Conservation (phyloP, 1,284 basidiomycete genomes). For the Termitomyces sp. region DNA sequence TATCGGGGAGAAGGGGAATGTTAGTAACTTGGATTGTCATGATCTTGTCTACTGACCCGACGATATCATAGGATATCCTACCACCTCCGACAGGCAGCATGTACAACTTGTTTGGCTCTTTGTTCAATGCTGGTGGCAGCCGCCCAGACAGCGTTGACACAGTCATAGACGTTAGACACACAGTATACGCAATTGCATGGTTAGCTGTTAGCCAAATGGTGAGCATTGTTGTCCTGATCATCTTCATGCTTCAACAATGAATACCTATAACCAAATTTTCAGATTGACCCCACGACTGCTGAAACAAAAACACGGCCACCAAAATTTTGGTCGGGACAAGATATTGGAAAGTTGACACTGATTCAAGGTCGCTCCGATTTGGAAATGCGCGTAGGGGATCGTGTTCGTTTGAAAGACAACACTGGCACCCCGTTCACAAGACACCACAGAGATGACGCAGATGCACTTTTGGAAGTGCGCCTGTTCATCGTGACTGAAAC, state of each 20-base stretch:
- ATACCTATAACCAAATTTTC: background rate
- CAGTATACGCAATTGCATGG: conserved; percentile 81
- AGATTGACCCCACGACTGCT: conserved; percentile 59
- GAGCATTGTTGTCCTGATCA: conserved; percentile 22
- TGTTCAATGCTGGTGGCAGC: conserved; percentile 41
- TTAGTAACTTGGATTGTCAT: conserved; percentile 29
- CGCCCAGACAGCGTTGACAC: conserved; percentile 47
- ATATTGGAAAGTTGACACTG: conserved; percentile 64
- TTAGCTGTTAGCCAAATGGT: conserved; percentile 86
- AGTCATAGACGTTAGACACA: conserved; percentile 74
- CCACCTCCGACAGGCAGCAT: conserved; percentile 46
- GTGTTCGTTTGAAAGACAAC: conserved; percentile 49
- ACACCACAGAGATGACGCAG: conserved; percentile 50
- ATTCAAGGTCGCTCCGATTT: conserved; percentile 58
- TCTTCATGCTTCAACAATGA: background rate
- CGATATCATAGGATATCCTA: conserved; percentile 53
- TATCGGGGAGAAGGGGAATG: conserved; percentile 68
- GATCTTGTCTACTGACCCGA: conserved; percentile 6
- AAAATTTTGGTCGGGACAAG: conserved; percentile 68
- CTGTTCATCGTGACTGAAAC: conserved; percentile 68
- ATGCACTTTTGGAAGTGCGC: conserved; percentile 45
- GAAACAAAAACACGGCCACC: conserved; percentile 60
- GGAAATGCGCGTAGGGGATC: conserved; percentile 66
- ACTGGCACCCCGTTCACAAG: conserved; percentile 45
- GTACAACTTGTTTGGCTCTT: conserved; percentile 42